phyloP scores from a whole-genome alignment of 2,329 filamentous ascomycete genomes.

The Thermoascus crustaceus region DNA sequence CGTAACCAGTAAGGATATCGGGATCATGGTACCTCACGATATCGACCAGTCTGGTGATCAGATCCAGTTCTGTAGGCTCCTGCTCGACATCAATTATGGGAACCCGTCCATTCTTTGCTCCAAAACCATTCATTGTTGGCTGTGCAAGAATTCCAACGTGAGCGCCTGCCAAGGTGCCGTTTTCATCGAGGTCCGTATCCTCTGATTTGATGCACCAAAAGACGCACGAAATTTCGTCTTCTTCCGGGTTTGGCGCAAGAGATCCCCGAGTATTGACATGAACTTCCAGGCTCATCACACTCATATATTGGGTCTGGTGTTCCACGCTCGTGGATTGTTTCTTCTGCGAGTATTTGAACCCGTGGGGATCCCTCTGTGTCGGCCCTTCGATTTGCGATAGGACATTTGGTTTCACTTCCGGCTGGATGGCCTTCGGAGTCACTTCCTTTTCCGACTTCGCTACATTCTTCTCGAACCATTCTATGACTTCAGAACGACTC shows the following conservation, averaged over 20 bases:
- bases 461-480: constrained; percentile 52
- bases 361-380: constrained; percentile 72
- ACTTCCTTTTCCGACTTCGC: constrained; percentile 9
- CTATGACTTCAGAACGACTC: constrained; percentile 56
- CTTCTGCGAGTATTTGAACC: constrained; percentile 79
- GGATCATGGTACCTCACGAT: constrained; percentile 79
- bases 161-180: constrained; percentile 41
- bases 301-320: constrained; percentile 90
- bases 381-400: constrained; percentile 83
- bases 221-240: constrained; percentile 79
- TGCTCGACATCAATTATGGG: constrained; percentile 58
- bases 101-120: constrained; percentile 54
- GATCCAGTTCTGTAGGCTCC: constrained; percentile 72
- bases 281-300: constrained; percentile 85
- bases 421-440: not conserved
- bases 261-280: constrained; percentile 80
- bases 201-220: constrained; percentile 86
- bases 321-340: constrained; percentile 65
- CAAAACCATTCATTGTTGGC: constrained; percentile 55
- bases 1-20: constrained; percentile 88
- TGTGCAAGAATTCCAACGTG: constrained; percentile 66
- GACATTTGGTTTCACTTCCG: constrained; percentile 20
- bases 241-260: constrained; percentile 77
- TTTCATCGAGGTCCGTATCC: constrained; percentile 48
- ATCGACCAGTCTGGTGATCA: constrained; percentile 78